phyloP scores from a whole-genome alignment of 2,329 filamentous ascomycete species.

The Mycosphaerella sp. region DNA sequence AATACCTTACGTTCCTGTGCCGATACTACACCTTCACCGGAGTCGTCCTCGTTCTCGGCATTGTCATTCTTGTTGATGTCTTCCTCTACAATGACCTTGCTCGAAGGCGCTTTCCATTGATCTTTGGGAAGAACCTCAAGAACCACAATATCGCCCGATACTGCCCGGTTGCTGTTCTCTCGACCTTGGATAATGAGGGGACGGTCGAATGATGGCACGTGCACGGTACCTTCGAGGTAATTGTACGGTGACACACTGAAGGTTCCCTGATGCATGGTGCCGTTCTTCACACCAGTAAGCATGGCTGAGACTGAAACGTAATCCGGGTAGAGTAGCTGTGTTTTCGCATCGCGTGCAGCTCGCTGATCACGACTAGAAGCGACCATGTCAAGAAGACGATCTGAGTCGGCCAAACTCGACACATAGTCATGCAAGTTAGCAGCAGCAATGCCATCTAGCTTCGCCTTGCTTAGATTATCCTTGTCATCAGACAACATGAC shows the following conservation, averaged over 20 bases:
- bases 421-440: constrained; percentile 68
- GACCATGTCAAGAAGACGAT: constrained; percentile 87
- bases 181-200: constrained; percentile 80
- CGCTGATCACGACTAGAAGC: constrained; percentile 67
- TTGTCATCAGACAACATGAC: constrained; percentile 94
- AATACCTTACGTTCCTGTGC: constrained; percentile 79
- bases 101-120: constrained; percentile 94
- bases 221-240: constrained; percentile 88
- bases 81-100: constrained; percentile 93
- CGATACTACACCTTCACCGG: constrained; percentile 65
- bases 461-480: constrained; percentile 77
- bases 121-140: constrained; percentile 89
- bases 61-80: constrained; percentile 88
- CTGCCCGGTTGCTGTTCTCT: constrained; percentile 91
- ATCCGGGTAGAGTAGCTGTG: constrained; percentile 76
- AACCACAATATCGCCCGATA: constrained; percentile 87
- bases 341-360: constrained; percentile 57
- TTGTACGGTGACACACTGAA: constrained; percentile 98
- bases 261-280: constrained; percentile 83
- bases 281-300: constrained; percentile 86
- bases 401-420: constrained; percentile 72
- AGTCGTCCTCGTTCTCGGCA: constrained; percentile 76
- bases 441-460: constrained; percentile 64
- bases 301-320: constrained; percentile 85
- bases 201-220: constrained; percentile 84